Conservation (phyloP, 2,329 filamentous ascomycete species). For the Fusarium sp. region DNA sequence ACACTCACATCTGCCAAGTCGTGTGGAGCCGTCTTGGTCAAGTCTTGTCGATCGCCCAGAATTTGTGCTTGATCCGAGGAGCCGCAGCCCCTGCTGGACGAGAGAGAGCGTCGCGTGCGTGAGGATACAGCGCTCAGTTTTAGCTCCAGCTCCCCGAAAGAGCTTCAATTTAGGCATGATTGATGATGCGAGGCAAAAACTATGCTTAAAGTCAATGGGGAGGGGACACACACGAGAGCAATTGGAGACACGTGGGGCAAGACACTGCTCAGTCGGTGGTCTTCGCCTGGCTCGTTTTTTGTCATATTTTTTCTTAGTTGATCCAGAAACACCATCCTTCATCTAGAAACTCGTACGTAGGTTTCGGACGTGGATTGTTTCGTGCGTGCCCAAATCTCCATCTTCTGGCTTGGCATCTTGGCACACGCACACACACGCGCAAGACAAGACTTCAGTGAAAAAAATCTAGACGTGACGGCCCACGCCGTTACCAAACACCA, state of each 20-base stretch:
- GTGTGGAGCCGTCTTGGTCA: constrained; percentile 14
- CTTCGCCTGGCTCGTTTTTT: background rate
- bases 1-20: constrained; percentile 17
- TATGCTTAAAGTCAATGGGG: constrained; percentile 5
- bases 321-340: background rate
- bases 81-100: background rate
- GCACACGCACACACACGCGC: background rate
- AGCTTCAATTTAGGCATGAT: background rate
- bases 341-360: background rate
- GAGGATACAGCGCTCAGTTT: background rate
- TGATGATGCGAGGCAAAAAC: background rate
- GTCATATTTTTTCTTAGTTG: background rate
- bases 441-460: background rate
- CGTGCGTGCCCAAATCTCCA: background rate
- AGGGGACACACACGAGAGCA: background rate
- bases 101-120: background rate
- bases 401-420: constrained; percentile 5
- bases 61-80: background rate
- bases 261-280: background rate
- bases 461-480: background rate
- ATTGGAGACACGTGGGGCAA: background rate
- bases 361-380: background rate
- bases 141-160: background rate
- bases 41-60: constrained; percentile 20
- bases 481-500: background rate